Conservation (phyloP, 1,284 basidiomycete species). For the Peniophora sp. region DNA sequence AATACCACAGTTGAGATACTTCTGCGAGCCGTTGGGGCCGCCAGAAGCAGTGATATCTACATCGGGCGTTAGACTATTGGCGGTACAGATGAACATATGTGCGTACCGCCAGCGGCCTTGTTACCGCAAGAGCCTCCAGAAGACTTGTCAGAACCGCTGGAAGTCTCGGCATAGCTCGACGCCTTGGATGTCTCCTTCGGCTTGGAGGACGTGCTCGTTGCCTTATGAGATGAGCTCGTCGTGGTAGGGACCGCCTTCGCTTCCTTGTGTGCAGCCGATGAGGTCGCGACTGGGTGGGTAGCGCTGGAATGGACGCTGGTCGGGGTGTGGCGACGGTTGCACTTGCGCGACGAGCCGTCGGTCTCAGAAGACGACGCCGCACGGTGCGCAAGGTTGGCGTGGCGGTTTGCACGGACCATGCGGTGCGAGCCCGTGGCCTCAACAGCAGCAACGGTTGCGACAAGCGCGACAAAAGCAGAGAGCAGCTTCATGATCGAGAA, state of each 20-base stretch:
- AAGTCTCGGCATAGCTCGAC: background rate
- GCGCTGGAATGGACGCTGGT: background rate
- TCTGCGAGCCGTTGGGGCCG: slow-evolving; percentile 69
- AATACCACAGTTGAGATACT: slow-evolving; percentile 79
- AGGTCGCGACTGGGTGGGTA: background rate
- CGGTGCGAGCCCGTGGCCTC: slow-evolving; percentile 29
- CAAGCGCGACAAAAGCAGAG: slow-evolving; percentile 30
- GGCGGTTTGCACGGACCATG: slow-evolving; percentile 17
- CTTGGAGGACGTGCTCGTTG: too few species aligned
- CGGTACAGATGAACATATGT: background rate
- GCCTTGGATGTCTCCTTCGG: too few species aligned
- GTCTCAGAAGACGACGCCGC: slow-evolving; percentile 14
- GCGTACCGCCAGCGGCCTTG: slow-evolving; percentile 20
- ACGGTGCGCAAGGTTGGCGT: slow-evolving; percentile 25
- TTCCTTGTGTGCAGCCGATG: background rate
- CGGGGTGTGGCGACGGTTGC: background rate
- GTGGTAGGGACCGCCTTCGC: background rate
- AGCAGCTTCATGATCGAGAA: slow-evolving; percentile 22
- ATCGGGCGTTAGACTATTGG: slow-evolving; percentile 3
- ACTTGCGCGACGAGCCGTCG: background rate
- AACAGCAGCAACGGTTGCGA: slow-evolving; percentile 25
- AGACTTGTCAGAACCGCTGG: background rate
- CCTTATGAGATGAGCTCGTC: background rate
- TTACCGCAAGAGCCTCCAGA: slow-evolving; percentile 14
- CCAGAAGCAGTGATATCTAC: slow-evolving; percentile 32